Percentiles rank a stretch among this genome's conserved stretches.
These are phyloP conservation scores for Vaccinium darrowii DNA, from an alignment of 148 eudicot genomes.

Conservation along the genomic window DNA sequence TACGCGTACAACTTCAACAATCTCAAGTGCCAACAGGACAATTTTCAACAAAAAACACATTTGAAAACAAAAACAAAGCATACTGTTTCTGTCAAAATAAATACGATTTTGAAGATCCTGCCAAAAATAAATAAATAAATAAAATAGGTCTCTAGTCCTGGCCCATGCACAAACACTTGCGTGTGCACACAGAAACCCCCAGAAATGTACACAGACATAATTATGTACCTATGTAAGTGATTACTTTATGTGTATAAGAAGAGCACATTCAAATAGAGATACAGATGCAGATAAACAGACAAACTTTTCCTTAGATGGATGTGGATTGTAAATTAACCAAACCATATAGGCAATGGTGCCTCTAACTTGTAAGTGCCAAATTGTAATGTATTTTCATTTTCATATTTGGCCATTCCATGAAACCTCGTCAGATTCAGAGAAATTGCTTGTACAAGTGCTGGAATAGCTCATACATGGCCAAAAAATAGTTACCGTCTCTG, in stretches of 20 bases:
- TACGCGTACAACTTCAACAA: not conserved
- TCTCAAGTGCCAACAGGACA: not conserved
- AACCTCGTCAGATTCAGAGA: not conserved
- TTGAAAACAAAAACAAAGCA: not conserved
- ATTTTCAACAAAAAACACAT: too few species aligned
- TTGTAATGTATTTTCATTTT: not conserved
- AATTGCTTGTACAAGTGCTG: not conserved
- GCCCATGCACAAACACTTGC: not conserved
- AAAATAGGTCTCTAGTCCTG: not conserved
- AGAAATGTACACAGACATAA: not conserved
- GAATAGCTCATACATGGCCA: constrained; percentile 9
- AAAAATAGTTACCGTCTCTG: constrained; percentile 47
- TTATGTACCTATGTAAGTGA: not conserved
- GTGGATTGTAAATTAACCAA: not conserved
- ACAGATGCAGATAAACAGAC: not conserved
- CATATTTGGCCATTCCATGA: not conserved
- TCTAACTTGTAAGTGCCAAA: not conserved
- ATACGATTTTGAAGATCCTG: not conserved
- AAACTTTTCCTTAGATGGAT: not conserved
- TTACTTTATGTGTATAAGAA: not conserved
- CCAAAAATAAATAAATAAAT: not conserved
- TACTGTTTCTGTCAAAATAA: not conserved
- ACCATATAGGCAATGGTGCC: not conserved
- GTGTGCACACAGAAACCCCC: not conserved
- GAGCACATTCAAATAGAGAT: not conserved